These are phyloP conservation scores for Lyophyllum decastes DNA, from an alignment of 768 basidiomycete species.

Conservation along the genomic window DNA sequence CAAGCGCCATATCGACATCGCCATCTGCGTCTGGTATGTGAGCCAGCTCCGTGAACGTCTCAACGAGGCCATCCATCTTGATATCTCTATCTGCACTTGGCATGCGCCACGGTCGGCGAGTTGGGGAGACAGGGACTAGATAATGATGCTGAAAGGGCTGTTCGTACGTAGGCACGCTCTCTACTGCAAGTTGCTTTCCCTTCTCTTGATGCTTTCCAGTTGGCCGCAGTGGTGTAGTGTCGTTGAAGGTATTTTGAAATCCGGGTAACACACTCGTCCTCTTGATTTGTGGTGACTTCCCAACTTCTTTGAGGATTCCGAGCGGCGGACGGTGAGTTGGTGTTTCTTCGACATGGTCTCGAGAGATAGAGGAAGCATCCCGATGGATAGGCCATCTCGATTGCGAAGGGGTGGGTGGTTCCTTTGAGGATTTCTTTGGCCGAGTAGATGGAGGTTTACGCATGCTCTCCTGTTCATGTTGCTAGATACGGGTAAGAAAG, in stretches of 20 bases:
- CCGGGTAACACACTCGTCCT: constrained; percentile 43
- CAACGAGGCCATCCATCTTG: not conserved
- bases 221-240: constrained; percentile 36
- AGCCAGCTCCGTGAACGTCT: constrained; percentile 3
- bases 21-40: constrained; percentile 25
- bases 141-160: not conserved
- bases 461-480: constrained; percentile 65
- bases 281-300: constrained; percentile 32
- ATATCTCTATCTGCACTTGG: not conserved
- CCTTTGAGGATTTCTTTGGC: constrained; percentile 37
- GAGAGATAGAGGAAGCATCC: constrained; percentile 22
- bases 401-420: constrained; percentile 39
- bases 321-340: constrained; percentile 29
- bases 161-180: not conserved
- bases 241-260: constrained; percentile 55
- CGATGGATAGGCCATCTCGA: constrained; percentile 35
- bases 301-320: constrained; percentile 21
- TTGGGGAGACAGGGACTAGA: constrained; percentile 8
- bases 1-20: constrained; percentile 33
- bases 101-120: not conserved
- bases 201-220: constrained; percentile 18
- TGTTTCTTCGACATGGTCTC: constrained; percentile 32
- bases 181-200: constrained; percentile 18
- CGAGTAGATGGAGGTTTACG: constrained; percentile 51
- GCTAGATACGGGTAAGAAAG: constrained; percentile 36